phyloP scores from a whole-genome alignment of 306 rosid genomes.

The Leucaena leucocephala region DNA sequence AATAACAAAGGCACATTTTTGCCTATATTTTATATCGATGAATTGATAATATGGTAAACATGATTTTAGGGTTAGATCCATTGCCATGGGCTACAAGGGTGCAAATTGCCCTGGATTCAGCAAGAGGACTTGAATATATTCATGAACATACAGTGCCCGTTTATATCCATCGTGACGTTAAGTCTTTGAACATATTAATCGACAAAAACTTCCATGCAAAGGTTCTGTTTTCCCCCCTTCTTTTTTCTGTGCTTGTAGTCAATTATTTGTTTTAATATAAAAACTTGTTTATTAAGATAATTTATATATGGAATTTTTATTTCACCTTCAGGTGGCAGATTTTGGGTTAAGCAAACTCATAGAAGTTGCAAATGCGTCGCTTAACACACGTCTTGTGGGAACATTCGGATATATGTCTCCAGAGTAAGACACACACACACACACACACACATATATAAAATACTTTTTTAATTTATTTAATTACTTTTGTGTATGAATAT shows the following conservation, averaged over 20 bases:
- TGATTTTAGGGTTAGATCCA: neutral
- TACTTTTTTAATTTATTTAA: neutral
- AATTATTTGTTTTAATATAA: neutral
- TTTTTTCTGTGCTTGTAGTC: neutral
- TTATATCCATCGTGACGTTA: neutral
- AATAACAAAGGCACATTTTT: too few relatives aligned
- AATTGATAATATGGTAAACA: neutral
- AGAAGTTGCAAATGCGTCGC: neutral
- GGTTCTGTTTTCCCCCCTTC: neutral
- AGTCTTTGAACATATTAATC: slow-evolving; percentile 1
- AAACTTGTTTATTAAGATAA: neutral
- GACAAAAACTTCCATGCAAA: neutral
- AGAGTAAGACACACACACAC: neutral
- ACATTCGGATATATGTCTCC: neutral
- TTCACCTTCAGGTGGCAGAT: slow-evolving; percentile 1
- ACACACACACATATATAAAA: too few relatives aligned
- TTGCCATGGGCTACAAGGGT: slow-evolving; percentile 5
- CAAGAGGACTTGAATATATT: slow-evolving; percentile 7
- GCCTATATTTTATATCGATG: neutral
- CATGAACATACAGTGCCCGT: neutral
- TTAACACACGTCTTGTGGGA: neutral
- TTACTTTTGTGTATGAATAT: neutral
- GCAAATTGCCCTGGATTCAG: neutral
- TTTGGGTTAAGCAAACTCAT: slow-evolving; percentile 5
- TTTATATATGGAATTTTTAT: neutral